phyloP scores from a whole-genome alignment of 768 basidiomycete species.

The Termitomyces sp. region DNA sequence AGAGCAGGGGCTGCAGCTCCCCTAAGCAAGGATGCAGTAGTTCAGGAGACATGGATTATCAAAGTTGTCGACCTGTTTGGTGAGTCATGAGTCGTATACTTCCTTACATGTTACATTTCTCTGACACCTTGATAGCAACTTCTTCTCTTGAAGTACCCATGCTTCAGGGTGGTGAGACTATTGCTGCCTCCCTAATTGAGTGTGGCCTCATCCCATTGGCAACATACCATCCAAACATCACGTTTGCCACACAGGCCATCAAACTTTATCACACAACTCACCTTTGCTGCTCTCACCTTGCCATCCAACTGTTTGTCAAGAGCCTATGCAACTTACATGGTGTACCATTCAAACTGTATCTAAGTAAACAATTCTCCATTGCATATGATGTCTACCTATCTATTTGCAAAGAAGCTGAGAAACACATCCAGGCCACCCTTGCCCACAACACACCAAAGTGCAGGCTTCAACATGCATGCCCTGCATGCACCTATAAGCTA shows the following conservation, averaged over 20 bases:
- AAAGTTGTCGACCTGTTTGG: background rate
- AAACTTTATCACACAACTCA: background rate
- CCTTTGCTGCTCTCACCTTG: background rate
- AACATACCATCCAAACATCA: background rate
- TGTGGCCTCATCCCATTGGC: background rate
- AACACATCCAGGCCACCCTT: conserved; percentile 20
- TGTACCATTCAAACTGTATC: conserved; percentile 9
- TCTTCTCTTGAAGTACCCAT: background rate
- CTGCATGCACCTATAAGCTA: conserved; percentile 25
- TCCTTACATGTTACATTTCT: background rate
- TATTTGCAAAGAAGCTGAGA: conserved; percentile 6
- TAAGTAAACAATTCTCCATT: conserved; percentile 14
- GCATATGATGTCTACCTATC: conserved; percentile 23
- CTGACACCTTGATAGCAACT: background rate
- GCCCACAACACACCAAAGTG: conserved; percentile 23
- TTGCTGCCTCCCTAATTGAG: background rate
- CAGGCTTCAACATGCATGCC: conserved; percentile 26
- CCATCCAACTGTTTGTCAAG: too few relatives aligned
- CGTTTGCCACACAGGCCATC: background rate
- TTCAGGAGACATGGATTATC: background rate
- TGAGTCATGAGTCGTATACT: background rate
- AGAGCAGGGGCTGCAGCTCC: background rate
- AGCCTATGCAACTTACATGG: background rate
- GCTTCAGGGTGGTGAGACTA: background rate
- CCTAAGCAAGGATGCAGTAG: background rate